Evolutionary conservation across 495 filamentous ascomycete genomes (phyloP), one percentile per base, ranked within the genome.

Genomic region (Aspergillus coremiiformis): DNA sequence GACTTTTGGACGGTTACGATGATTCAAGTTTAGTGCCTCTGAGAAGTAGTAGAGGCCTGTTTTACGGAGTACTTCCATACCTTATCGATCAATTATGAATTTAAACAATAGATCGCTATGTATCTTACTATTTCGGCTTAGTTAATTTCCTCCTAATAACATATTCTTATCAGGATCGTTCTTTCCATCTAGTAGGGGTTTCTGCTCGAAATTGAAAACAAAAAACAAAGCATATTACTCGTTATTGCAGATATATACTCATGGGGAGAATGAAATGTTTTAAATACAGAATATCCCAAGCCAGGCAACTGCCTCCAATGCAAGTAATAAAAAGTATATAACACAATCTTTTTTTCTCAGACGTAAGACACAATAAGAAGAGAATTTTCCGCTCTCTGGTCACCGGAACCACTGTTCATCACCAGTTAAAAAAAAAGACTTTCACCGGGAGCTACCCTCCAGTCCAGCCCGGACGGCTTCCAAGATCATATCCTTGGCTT

Each of bases 401-500:
- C n/a, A 23, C 23, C 29, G 30, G 35, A 47, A 29, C 8, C 8
- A 35, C 23, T 47, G 39, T 10, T 12, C 44, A 51, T 44, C 26
- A 27, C 44, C 27, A 43, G 19, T 43, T 24, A 8, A 49, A 26
- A 5, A 12, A 39, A 41, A n/a, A n/a, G n/a, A n/a, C n/a, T n/a
- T n/a, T 57, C 35, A 61, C 44, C 55, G 48, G 8, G 59, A 56
- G 50, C 46, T 49, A 29, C 64, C 66, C 42, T 64, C 67, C 50
- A 67, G 51, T 3, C 72, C 72, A 26, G 66, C 70, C 49, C 69
- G 70, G 17, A 98, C 88, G 41, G 87, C 84, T 46, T 87, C 82
- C 51, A 99, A 69, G 57, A 99, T 95, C 62, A 91, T 75, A 41
- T 94, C 84, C 71, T 82, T 90, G 32, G 93, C 94, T 66, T 88